phyloP scores from a whole-genome alignment of 257 asterid genomes.

The Handroanthus guayacan region DNA sequence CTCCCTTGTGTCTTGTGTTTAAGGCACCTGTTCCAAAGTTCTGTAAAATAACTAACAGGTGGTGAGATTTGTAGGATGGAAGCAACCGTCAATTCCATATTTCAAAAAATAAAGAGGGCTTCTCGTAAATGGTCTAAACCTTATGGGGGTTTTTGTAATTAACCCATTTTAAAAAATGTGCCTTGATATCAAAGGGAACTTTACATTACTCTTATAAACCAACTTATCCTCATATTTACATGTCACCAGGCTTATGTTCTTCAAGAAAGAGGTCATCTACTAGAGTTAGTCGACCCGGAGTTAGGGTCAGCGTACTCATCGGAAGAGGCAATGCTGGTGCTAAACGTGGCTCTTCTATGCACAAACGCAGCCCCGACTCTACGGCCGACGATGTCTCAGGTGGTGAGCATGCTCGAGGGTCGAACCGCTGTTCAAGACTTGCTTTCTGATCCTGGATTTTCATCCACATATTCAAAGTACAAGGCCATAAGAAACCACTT shows the following conservation, averaged over 20 bases:
- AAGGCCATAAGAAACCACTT: conserved; percentile 80
- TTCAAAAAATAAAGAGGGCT: too few relatives aligned
- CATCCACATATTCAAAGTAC: conserved; percentile 57
- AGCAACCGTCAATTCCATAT: too few relatives aligned
- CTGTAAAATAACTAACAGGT: too few relatives aligned
- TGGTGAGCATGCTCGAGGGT: conserved; percentile 96
- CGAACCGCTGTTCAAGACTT: conserved; percentile 74
- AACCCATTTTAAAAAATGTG: too few relatives aligned
- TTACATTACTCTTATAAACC: too few relatives aligned
- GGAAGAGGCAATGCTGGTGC: conserved; percentile 69
- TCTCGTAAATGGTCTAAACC: too few relatives aligned
- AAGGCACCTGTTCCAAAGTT: too few relatives aligned
- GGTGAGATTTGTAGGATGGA: too few relatives aligned
- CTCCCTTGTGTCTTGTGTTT: too few relatives aligned
- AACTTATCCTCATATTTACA: background rate
- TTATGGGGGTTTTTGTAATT: too few relatives aligned
- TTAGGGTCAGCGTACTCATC: conserved; percentile 68
- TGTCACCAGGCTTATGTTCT: conserved; percentile 79
- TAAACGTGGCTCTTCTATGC: conserved; percentile 83
- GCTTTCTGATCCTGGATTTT: conserved; percentile 80
- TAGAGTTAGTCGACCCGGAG: conserved; percentile 79
- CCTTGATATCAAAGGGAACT: too few relatives aligned
- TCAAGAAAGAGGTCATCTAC: conserved; percentile 76
- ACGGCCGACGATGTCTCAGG: conserved; percentile 89
- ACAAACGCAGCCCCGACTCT: conserved; percentile 86